These are phyloP conservation scores for Exophiala xenobiotica DNA, from an alignment of 2,329 filamentous ascomycete genomes.

Conservation along the genomic window DNA sequence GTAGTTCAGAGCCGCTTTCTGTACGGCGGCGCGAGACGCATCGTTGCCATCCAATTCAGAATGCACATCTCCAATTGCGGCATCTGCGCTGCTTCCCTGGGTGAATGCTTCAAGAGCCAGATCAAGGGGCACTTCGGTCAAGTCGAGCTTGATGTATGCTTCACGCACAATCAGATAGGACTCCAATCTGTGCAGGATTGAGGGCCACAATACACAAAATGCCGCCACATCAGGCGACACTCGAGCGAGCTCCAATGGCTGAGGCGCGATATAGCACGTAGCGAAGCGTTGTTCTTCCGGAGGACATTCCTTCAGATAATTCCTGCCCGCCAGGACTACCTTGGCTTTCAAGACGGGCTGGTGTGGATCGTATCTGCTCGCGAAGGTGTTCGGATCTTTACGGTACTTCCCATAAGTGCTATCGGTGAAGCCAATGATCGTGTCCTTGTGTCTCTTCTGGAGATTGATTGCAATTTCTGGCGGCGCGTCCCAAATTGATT, in stretches of 20 bases:
- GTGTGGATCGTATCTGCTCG: slow-evolving; percentile 55
- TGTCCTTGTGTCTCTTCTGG: slow-evolving; percentile 50
- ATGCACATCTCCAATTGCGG: slow-evolving; percentile 66
- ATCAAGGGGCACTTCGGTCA: slow-evolving; percentile 60
- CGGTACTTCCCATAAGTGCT: slow-evolving; percentile 52
- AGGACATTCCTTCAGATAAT: slow-evolving; percentile 70
- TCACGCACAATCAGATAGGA: slow-evolving; percentile 78
- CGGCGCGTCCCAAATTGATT: slow-evolving; percentile 65
- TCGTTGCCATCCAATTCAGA: slow-evolving; percentile 57
- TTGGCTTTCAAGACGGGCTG: slow-evolving; percentile 81
- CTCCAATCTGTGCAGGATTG: slow-evolving; percentile 81
- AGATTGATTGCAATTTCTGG: slow-evolving; percentile 48
- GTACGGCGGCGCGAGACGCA: slow-evolving; percentile 33
- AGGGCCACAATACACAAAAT: slow-evolving; percentile 74
- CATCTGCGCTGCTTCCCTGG: slow-evolving; percentile 83
- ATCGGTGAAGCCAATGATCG: slow-evolving; percentile 80
- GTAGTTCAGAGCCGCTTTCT: slow-evolving; percentile 88
- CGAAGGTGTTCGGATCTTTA: slow-evolving; percentile 12
- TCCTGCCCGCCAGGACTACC: slow-evolving; percentile 72
- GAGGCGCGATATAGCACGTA: slow-evolving; percentile 69
- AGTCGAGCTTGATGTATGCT: slow-evolving; percentile 63
- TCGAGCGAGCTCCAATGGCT: slow-evolving; percentile 76
- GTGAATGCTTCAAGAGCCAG: slow-evolving; percentile 87
- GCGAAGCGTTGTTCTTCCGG: slow-evolving; percentile 49
- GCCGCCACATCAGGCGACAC: slow-evolving; percentile 68